Evolutionary conservation across 2,329 filamentous ascomycete genomes (phyloP).

Genomic region (Xylariales sp.): DNA sequence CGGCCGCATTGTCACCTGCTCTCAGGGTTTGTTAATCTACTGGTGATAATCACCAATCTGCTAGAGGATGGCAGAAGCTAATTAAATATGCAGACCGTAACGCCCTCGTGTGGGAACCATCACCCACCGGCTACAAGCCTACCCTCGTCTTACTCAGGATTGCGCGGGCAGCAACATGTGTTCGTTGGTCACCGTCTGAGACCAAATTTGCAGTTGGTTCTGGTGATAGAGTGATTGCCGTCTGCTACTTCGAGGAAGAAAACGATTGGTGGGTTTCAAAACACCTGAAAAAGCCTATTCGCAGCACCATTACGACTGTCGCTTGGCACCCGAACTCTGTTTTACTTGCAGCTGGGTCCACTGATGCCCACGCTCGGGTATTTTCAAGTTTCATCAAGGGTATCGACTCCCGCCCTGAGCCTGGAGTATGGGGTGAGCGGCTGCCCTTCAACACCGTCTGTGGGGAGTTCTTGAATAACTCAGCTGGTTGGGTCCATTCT

Average conservation of each 20-base stretch:
- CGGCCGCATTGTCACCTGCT: conserved; percentile 95
- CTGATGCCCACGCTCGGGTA: conserved; percentile 91
- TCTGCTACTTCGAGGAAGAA: conserved; percentile 99
- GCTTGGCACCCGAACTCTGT: conserved; percentile 98
- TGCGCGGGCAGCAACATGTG: conserved; percentile 93
- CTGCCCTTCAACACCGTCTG: conserved; percentile 98
- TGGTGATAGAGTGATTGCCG: conserved; percentile 88
- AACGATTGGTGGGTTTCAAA: conserved; percentile 99
- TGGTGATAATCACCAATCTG: no score
- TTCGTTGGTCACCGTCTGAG: conserved; percentile 95
- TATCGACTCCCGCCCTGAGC: conserved; percentile 78
- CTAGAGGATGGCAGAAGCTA: not conserved
- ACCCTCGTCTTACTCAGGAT: conserved; percentile 95
- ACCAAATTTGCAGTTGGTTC: conserved; percentile 97
- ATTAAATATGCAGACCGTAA: conserved; percentile 64
- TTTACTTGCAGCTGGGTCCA: conserved; percentile 89
- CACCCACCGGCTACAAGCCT: conserved; percentile 89
- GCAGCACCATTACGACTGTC: conserved; percentile 91
- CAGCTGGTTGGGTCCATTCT: conserved; percentile 93
- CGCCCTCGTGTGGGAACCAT: conserved; percentile 95
- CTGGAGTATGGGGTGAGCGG: conserved; percentile 89
- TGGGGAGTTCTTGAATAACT: conserved; percentile 93
- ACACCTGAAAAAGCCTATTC: conserved; percentile 98
- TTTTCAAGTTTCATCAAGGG: conserved; percentile 97
- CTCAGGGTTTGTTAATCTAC: conserved; percentile 64